These are phyloP conservation scores for Mycena sanguinolenta DNA, from an alignment of 768 basidiomycete species.

Conservation along the genomic window DNA sequence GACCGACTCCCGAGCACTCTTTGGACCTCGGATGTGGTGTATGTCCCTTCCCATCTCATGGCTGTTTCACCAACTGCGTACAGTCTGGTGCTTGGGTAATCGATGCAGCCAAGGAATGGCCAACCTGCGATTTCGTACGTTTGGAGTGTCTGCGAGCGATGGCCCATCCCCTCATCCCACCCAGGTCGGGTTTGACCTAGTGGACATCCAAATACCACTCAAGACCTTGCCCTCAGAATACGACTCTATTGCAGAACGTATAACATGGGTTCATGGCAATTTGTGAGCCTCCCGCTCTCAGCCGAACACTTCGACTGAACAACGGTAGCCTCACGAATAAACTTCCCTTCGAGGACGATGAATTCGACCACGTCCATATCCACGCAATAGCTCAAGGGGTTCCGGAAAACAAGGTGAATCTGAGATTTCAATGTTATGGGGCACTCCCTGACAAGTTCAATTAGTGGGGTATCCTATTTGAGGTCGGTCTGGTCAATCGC, in stretches of 20 bases:
- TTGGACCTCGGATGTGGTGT: conserved; percentile 85
- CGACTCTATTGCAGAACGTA: conserved; percentile 67
- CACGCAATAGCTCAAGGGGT: conserved; percentile 74
- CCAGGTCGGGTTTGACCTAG: conserved; percentile 85
- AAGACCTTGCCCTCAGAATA: conserved; percentile 53
- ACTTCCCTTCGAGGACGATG: conserved; percentile 85
- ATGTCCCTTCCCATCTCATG: conserved; percentile 45
- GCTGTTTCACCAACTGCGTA: conserved; percentile 1
- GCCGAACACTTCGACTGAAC: not conserved
- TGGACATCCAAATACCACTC: conserved; percentile 77
- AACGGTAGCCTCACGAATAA: conserved; percentile 73
- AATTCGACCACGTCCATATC: conserved; percentile 87
- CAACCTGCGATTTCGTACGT: conserved; percentile 73
- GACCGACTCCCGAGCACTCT: conserved; percentile 59
- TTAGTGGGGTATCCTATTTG: conserved; percentile 78
- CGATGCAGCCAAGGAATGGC: conserved; percentile 81
- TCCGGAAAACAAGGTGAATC: conserved; percentile 77
- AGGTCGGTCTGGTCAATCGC: conserved; percentile 55
- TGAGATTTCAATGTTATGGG: conserved; percentile 18
- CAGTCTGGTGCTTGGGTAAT: conserved; percentile 81
- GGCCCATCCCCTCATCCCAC: not conserved
- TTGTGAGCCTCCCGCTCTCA: conserved; percentile 62
- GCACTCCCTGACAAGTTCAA: conserved; percentile 12
- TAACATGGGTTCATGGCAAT: conserved; percentile 83
- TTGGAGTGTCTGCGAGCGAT: not conserved